Conservation (phyloP, 352 stramenopile species). For the Phytophthora rubi region DNA sequence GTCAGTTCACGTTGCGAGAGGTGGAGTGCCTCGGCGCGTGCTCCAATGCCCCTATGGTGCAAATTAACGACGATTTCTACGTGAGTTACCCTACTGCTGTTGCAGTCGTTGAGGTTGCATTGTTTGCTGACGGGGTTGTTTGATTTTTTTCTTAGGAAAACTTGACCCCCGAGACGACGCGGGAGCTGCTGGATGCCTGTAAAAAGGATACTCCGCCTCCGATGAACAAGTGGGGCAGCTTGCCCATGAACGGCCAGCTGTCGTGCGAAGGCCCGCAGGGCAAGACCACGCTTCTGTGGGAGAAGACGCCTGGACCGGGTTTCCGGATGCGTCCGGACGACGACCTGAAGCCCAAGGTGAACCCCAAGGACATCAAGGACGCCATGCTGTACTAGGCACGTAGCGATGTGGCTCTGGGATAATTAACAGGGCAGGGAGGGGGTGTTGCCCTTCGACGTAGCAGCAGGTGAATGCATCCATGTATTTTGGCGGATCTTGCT, state of each 20-base stretch:
- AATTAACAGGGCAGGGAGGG: constrained; percentile 30
- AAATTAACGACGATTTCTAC: constrained; percentile 99
- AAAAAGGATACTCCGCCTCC: constrained; percentile 92
- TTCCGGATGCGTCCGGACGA: constrained; percentile 93
- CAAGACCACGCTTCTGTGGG: constrained; percentile 94
- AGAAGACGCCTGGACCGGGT: constrained; percentile 79
- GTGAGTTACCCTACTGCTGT: constrained; percentile 18
- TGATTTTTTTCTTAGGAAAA: constrained; percentile 88
- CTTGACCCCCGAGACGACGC: constrained; percentile 97
- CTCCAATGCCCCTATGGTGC: constrained; percentile 99
- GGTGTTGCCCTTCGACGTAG: constrained; percentile 19
- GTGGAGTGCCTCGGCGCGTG: constrained; percentile 99
- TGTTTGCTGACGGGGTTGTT: constrained; percentile 10
- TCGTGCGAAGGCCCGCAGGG: constrained; percentile 97
- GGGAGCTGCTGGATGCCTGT: constrained; percentile 97
- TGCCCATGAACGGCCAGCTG: constrained; percentile 99
- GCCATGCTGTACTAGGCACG: constrained; percentile 86
- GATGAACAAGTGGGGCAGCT: constrained; percentile 98
- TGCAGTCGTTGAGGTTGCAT: neutral
- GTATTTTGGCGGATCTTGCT: constrained; percentile 34
- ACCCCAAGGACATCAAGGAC: constrained; percentile 93
- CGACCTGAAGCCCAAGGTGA: constrained; percentile 93
- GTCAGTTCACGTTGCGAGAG: constrained; percentile 95
- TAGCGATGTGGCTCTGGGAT: constrained; percentile 17
- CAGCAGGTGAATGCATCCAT: constrained; percentile 28